Percentiles rank a stretch among this genome's conserved stretches.
Conservation (phyloP, 192 early-diverging fungal species). For the Blastocladiella britannica region DNA sequence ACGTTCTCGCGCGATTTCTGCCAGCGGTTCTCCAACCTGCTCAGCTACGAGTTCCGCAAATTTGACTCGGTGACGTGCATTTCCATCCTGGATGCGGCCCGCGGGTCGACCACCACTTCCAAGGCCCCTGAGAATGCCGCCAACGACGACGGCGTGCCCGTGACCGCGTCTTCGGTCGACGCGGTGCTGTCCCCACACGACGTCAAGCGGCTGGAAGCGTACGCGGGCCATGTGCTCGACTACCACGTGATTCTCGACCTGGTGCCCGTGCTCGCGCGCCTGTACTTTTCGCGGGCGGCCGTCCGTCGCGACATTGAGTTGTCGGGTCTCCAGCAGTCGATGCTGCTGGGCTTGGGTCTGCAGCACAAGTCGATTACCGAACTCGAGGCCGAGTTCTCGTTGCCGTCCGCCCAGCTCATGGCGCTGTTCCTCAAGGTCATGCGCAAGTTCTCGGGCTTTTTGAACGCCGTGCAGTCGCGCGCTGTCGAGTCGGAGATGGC, state of each 20-base stretch:
- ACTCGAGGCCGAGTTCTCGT: constrained; percentile 61
- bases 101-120: too few species aligned
- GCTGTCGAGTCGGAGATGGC: constrained; percentile 24
- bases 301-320: constrained; percentile 27
- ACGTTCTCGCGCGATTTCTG: constrained; percentile 84
- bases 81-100: constrained; percentile 56
- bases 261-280: constrained; percentile 53
- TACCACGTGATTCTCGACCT: constrained; percentile 94
- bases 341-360: constrained; percentile 71
- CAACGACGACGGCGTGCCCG: constrained; percentile 4
- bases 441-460: constrained; percentile 56
- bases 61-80: constrained; percentile 66
- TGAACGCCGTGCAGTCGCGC: constrained; percentile 32
- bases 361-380: constrained; percentile 83
- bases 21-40: constrained; percentile 63
- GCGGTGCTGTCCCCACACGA: constrained; percentile 54
- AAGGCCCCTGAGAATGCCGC: constrained; percentile 11
- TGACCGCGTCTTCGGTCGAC: constrained; percentile 7
- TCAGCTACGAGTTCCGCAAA: constrained; percentile 68
- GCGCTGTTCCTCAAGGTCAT: constrained; percentile 89
- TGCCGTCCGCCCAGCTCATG: constrained; percentile 67
- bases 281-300: constrained; percentile 46
- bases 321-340: constrained; percentile 66
- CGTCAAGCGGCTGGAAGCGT: constrained; percentile 87
- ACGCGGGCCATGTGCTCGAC: constrained; percentile 85